Evolutionary conservation across 2,329 filamentous ascomycete species (phyloP).

Genomic region (Fusarium metavorans): DNA sequence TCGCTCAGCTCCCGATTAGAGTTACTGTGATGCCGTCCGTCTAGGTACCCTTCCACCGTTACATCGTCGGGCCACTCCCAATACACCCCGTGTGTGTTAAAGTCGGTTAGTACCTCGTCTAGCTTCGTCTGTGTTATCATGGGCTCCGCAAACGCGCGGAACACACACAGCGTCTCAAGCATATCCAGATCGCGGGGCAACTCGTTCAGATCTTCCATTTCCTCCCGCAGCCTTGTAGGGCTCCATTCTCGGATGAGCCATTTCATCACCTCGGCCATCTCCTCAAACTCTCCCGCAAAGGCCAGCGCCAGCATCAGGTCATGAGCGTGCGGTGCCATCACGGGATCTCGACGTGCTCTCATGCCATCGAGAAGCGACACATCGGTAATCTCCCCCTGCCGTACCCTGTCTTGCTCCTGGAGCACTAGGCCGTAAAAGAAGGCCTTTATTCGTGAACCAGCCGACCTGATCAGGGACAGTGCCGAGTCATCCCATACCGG

Average conservation of each 20-base stretch:
- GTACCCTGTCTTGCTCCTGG: slow-evolving; percentile 38
- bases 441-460: slow-evolving; percentile 41
- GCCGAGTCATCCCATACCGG: slow-evolving; percentile 2
- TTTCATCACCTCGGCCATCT: slow-evolving; percentile 66
- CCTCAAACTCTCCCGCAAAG: slow-evolving; percentile 68
- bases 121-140: slow-evolving; percentile 52
- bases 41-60: slow-evolving; percentile 51
- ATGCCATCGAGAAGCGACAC: slow-evolving; percentile 50
- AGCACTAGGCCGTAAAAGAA: slow-evolving; percentile 44
- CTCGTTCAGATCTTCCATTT: slow-evolving; percentile 52
- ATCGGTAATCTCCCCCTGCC: slow-evolving; percentile 32
- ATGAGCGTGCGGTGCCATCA: slow-evolving; percentile 58
- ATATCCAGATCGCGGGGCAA: slow-evolving; percentile 50
- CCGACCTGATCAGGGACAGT: slow-evolving; percentile 34
- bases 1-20: slow-evolving; percentile 42
- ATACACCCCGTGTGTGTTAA: slow-evolving; percentile 41
- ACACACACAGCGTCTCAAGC: slow-evolving; percentile 57
- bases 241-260: slow-evolving; percentile 69
- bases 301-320: slow-evolving; percentile 74
- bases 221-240: slow-evolving; percentile 48
- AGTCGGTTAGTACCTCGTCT: slow-evolving; percentile 44
- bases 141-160: slow-evolving; percentile 61
- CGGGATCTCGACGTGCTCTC: slow-evolving; percentile 49
- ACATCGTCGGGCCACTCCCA: slow-evolving; percentile 56
- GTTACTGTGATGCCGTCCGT: slow-evolving; percentile 39